phyloP scores from a whole-genome alignment of 805 yeast species.

The Tetrapisispora namnaoensis region DNA sequence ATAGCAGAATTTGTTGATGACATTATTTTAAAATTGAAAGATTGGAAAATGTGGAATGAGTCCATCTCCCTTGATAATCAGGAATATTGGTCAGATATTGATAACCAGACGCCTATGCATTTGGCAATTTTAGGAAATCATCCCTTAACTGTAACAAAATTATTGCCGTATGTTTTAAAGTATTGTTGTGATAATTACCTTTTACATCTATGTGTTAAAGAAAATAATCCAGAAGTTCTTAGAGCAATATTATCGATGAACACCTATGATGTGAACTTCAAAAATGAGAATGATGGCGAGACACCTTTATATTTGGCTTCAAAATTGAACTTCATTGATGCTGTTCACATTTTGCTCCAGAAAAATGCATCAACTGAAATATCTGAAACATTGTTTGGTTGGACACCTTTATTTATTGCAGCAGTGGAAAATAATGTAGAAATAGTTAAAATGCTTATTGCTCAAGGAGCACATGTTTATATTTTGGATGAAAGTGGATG shows the following conservation, averaged over 20 bases:
- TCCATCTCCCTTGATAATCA: slow-evolving; percentile 46
- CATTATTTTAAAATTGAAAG: slow-evolving; percentile 44
- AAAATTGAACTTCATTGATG: slow-evolving; percentile 44
- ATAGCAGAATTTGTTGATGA: slow-evolving; percentile 50
- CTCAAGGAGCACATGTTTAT: slow-evolving; percentile 43
- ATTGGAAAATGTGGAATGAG: slow-evolving; percentile 49
- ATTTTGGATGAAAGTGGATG: slow-evolving; percentile 78
- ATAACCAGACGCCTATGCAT: slow-evolving; percentile 71
- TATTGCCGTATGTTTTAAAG: slow-evolving; percentile 37
- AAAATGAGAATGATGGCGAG: slow-evolving; percentile 54
- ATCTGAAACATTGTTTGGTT: slow-evolving; percentile 70
- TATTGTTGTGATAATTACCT: slow-evolving; percentile 42
- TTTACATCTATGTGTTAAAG: slow-evolving; percentile 40
- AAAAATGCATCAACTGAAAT: slow-evolving; percentile 65
- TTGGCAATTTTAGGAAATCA: slow-evolving; percentile 76
- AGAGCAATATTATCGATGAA: slow-evolving; percentile 41
- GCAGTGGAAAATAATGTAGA: slow-evolving; percentile 71
- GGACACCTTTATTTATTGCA: slow-evolving; percentile 90
- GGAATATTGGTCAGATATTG: slow-evolving; percentile 58
- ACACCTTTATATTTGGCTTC: slow-evolving; percentile 79
- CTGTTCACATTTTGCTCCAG: slow-evolving; percentile 46
- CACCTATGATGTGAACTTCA: slow-evolving; percentile 55
- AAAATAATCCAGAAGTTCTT: not conserved
- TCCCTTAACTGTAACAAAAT: slow-evolving; percentile 57
- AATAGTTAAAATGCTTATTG: slow-evolving; percentile 46